Evolutionary conservation across 1,284 basidiomycete species (phyloP), one percentile per base, ranked within the genome.

Genomic region (Omphalotus olearius): DNA sequence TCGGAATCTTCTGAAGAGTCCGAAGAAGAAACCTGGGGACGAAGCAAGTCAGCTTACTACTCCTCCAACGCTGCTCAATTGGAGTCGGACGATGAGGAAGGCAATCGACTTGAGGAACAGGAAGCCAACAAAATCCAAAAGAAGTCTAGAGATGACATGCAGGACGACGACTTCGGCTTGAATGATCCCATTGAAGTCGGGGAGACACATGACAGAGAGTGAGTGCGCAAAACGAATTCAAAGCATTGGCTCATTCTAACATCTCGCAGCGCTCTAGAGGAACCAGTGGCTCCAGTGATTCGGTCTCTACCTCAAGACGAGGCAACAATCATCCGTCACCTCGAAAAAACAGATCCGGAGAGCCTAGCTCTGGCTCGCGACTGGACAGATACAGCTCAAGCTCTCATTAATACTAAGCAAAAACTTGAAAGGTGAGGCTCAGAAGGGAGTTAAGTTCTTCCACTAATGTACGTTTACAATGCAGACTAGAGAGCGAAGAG

Each of bases 61-160:
- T 81, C 91, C 2, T 90, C 88, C 23, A 92, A 93, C 64, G 90
- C 88, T 33, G 82, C 79, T 17, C 74, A 88, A 50, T 69, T 90
- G 30, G 89, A 91, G 45, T 89, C 89, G 38, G 90, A 91, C 59
- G 88, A 91, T 56, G 91, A 93, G 57, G 90, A 93, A 65, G 89
- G 83, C 36, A 80, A 87, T 62, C 88, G 91, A 61, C 72, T 96
- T 53, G 93, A 97, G 63, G 88, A 93, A 65, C 84, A 88, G 62
- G 94, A 98, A 69, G 91, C 90, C 6, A 83, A 73, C 60, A 75
- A 91, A 45, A 67, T 98, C 47, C 95, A 97, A 67, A 69, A 73
- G 23, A 91, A 89, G 67, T 74, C 81, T 36, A 75, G 89, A 17
- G 86, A 91, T 58, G 76, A 70, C 4, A 78, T 97, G 76, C 70